Evolutionary conservation across 2,329 filamentous ascomycete species (phyloP).

Genomic region (Aspergillus sp.): DNA sequence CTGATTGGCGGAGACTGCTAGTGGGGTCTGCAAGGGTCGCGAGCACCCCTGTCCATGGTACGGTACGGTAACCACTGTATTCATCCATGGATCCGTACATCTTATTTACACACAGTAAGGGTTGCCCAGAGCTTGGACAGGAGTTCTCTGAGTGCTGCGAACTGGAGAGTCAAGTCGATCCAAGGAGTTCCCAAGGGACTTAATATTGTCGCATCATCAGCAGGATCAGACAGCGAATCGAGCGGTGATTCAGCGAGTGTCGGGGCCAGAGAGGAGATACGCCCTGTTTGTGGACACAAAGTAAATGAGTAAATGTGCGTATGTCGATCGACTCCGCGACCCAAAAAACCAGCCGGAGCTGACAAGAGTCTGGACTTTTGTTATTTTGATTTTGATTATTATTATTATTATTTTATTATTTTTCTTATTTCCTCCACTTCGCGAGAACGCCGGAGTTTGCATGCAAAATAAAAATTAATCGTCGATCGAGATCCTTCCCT

Average conservation of each 20-base stretch:
- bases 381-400: not conserved
- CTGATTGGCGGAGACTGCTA: conserved; percentile 12
- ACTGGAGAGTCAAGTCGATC: not conserved
- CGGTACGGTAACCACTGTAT: conserved; percentile 15
- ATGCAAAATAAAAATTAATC: conserved; percentile 7
- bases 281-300: not conserved
- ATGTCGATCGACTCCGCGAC: conserved; percentile 7
- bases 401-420: not conserved
- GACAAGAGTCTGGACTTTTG: conserved; percentile 1
- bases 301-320: not conserved
- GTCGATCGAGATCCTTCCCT: conserved; percentile 8
- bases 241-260: not conserved
- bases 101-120: conserved; percentile 10
- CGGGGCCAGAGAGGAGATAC: not conserved
- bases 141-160: not conserved
- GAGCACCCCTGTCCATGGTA: conserved; percentile 13
- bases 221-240: not conserved
- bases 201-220: not conserved
- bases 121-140: too few relatives aligned
- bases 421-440: not conserved
- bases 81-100: conserved; percentile 18
- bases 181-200: not conserved
- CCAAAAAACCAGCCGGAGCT: conserved; percentile 3
- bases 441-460: not conserved
- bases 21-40: conserved; percentile 19